Evolutionary conservation across 2,329 filamentous ascomycete genomes (phyloP).

Genomic region (Beauveria scarabaeidicola): DNA sequence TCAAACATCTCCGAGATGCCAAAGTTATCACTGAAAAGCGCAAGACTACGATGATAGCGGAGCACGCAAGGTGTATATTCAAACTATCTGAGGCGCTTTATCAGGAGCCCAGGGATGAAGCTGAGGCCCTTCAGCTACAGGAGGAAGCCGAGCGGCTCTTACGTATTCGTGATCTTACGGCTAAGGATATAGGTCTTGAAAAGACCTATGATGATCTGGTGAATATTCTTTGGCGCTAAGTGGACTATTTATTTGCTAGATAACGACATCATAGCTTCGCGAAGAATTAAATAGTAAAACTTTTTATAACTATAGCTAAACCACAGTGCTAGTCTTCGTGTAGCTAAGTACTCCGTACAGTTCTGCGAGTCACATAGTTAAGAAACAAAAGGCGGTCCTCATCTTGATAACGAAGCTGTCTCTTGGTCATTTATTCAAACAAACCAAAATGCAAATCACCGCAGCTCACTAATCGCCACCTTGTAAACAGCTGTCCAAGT

Average conservation of each 20-base stretch:
- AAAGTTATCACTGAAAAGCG: slow-evolving; percentile 8
- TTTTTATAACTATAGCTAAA: no score
- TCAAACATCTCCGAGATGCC: slow-evolving; percentile 13
- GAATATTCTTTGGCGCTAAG: slow-evolving; percentile 2
- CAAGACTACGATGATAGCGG: slow-evolving; percentile 1
- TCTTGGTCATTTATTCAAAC: no score
- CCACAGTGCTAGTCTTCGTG: no score
- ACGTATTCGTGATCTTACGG: neutral
- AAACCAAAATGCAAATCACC: no score
- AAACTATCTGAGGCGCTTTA: slow-evolving; percentile 12
- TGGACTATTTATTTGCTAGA: neutral
- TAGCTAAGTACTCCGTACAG: no score
- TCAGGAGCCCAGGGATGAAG: neutral
- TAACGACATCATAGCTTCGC: no score
- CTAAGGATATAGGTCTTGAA: neutral
- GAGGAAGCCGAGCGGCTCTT: neutral
- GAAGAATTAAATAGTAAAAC: no score
- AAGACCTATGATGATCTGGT: neutral
- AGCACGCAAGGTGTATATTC: slow-evolving; percentile 10
- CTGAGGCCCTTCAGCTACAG: neutral
- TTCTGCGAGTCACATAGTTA: no score
- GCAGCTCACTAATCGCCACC: no score
- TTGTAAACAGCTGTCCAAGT: no score
- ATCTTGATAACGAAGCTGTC: no score
- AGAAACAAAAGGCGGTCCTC: no score